These are phyloP conservation scores for Capronia coronata DNA, from an alignment of 2,329 filamentous ascomycete species.

Conservation along the genomic window DNA sequence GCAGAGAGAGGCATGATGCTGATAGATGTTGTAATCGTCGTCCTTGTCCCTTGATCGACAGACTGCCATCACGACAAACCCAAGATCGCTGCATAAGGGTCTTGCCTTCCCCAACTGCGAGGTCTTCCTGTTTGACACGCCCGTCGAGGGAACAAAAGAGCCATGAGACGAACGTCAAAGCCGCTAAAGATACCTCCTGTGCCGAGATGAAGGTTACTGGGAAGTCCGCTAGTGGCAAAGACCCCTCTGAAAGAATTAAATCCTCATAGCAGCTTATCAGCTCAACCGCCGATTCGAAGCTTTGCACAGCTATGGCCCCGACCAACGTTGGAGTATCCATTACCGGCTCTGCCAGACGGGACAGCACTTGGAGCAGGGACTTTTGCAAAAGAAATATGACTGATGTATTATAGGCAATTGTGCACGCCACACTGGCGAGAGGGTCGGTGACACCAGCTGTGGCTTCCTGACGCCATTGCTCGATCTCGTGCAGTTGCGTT, in stretches of 20 bases:
- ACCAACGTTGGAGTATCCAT: neutral
- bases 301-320: constrained; percentile 1
- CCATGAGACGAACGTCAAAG: constrained; percentile 29
- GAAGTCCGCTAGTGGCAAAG: constrained; percentile 24
- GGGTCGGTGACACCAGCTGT: constrained; percentile 10
- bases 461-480: constrained; percentile 22
- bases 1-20: constrained; percentile 16
- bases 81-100: neutral
- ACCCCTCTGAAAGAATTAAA: constrained; percentile 27
- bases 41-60: constrained; percentile 9
- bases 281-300: constrained; percentile 26
- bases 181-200: constrained; percentile 30
- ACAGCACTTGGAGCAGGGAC: constrained; percentile 23
- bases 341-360: constrained; percentile 12
- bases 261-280: constrained; percentile 29
- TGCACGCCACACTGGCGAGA: neutral
- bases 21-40: constrained; percentile 13
- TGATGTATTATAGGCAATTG: constrained; percentile 28
- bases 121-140: constrained; percentile 4
- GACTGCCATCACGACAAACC: neutral
- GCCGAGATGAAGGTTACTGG: constrained; percentile 31
- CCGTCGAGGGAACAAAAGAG: constrained; percentile 26
- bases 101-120: neutral
- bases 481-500: constrained; percentile 9
- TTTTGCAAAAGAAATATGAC: constrained; percentile 31